Percentiles rank a stretch among this genome's conserved stretches.
Conservation (phyloP, 139 green algal species). For the Chlamydomonas incerta region DNA sequence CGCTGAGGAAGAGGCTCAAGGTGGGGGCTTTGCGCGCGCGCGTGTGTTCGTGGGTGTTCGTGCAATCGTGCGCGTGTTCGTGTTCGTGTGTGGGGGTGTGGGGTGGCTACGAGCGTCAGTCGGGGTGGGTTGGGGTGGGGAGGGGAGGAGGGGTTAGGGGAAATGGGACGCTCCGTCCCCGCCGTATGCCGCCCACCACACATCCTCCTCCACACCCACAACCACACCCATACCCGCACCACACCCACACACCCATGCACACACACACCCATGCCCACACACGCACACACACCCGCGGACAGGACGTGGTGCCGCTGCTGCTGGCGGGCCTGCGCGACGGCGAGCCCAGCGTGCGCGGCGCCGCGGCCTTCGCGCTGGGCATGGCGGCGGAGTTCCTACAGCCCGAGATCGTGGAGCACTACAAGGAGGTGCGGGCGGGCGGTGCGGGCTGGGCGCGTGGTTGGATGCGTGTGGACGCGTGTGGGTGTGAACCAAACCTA, state of each 20-base stretch:
- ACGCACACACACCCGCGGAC: not conserved
- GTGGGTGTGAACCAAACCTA: too few species aligned
- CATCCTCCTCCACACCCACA: too few species aligned
- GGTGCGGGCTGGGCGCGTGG: not conserved
- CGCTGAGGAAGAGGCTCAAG: conserved; percentile 56
- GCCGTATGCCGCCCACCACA: too few species aligned
- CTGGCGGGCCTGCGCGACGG: conserved; percentile 61
- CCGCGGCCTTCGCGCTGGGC: conserved; percentile 77
- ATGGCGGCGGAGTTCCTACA: conserved; percentile 80
- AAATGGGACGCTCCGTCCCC: too few species aligned
- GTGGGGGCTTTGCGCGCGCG: not conserved
- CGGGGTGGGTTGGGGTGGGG: not conserved
- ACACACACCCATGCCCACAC: not conserved
- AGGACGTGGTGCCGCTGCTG: conserved; percentile 67
- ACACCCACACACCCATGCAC: not conserved
- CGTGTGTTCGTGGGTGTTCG: not conserved
- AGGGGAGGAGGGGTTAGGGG: not conserved
- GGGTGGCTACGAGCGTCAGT: too few species aligned
- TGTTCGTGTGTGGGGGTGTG: too few species aligned
- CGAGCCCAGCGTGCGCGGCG: conserved; percentile 61
- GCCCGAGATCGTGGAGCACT: conserved; percentile 73
- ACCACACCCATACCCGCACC: not conserved
- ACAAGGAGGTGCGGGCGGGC: conserved; percentile 48
- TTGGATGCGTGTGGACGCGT: too few species aligned
- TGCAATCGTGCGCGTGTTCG: too few species aligned